Evolutionary conservation across 2,329 filamentous ascomycete species (phyloP), one percentile per base, ranked within the genome.

Genomic region (Pseudopithomyces chartarum): DNA sequence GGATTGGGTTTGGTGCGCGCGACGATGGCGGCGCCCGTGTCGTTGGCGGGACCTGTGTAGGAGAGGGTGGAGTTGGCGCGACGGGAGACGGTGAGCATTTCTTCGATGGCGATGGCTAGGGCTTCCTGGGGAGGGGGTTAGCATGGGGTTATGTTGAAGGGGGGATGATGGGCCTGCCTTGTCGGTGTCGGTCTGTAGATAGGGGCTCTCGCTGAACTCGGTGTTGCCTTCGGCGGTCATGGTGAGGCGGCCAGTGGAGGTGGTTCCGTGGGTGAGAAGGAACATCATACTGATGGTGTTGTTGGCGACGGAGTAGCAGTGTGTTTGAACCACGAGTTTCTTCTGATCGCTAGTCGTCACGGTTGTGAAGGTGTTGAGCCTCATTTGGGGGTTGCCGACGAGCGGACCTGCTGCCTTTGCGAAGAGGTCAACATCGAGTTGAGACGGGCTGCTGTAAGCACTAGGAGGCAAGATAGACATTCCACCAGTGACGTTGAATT

Each of bases 151-250:
- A n/a, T n/a, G n/a, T n/a, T n/a, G n/a, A n/a, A 29, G 26, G 26
- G 5, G 8, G 26, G 8, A 29, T 8, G 26, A 8, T 8, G 26
- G 4, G 26, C 26, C 8, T 29, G 8, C 61, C 38, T 65, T 68
- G 53, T 71, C 68, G 11, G 59, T 63, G 2, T 78, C 79, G 33
- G 82, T 80, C n/a, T 76, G 81, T 6, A 84, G 74, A 67, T 82
- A 82, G 8, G 81, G 68, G 63, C 78, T 80, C 47, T 81, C 69
- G 23, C 73, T 76, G 52, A 82, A 68, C 23, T 75, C 66, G 48
- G 77, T 75, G 38, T 73, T 64, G 15, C 73, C 69, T 0, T 61
- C 55, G 4, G 55, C 22, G 13, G 64, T 64, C 17, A 70, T 64
- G 26, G 62, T 63, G 17, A 68, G 57, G n/a, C 32, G 49, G 32